phyloP scores from a whole-genome alignment of 2,329 filamentous ascomycete species.

The Pseudogymnoascus sp. region DNA sequence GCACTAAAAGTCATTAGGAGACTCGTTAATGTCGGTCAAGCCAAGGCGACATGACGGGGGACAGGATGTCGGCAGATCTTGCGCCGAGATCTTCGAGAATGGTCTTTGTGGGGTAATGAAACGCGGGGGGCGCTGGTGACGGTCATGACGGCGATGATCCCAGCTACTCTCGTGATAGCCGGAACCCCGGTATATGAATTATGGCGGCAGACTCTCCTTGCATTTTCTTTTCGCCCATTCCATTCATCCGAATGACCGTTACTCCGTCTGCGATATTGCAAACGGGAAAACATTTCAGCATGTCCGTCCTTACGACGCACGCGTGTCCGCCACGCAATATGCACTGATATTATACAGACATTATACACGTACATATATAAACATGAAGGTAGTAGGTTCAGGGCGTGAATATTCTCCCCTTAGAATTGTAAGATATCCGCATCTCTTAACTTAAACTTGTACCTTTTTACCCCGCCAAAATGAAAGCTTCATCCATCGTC shows the following conservation, averaged over 20 bases:
- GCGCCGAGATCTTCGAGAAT: conserved; percentile 10
- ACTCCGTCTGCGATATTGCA: background rate
- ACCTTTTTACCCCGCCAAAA: background rate
- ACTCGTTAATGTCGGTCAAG: background rate
- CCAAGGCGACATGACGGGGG: background rate
- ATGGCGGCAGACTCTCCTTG: background rate
- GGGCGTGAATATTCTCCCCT: background rate
- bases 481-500: conserved; percentile 4
- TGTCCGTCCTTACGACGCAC: conserved; percentile 1
- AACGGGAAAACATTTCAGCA: conserved; percentile 8
- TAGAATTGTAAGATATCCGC: background rate
- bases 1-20: background rate
- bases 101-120: conserved; percentile 11
- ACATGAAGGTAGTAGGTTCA: background rate
- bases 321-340: background rate
- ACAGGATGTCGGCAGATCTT: background rate
- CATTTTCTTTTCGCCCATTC: background rate
- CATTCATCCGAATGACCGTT: background rate
- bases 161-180: conserved; percentile 2
- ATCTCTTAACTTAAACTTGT: background rate
- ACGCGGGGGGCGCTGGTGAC: background rate
- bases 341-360: background rate
- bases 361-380: background rate
- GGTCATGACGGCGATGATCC: background rate
- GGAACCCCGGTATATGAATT: background rate